These are phyloP conservation scores for Ambrosia hybrid DNA, from an alignment of 140 eudicot species.

Conservation along the genomic window DNA sequence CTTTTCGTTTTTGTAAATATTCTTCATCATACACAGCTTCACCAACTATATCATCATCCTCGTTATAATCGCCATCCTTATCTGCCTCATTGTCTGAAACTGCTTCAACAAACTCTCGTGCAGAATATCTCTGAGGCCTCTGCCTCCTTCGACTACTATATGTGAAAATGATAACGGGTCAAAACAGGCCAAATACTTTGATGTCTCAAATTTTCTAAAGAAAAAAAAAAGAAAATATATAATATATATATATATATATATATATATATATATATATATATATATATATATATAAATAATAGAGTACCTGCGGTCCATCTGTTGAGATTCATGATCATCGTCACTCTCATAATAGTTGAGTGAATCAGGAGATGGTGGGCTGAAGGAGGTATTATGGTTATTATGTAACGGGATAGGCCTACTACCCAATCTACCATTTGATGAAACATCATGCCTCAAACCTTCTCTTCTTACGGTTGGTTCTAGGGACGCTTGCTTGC, in stretches of 20 bases:
- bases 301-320: conserved; percentile 70
- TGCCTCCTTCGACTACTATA: conserved; percentile 60
- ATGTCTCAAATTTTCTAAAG: not conserved
- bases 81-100: conserved; percentile 57
- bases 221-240: not conserved
- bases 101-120: conserved; percentile 53
- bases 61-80: conserved; percentile 40
- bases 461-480: conserved; percentile 60
- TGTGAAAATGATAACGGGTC: conserved; percentile 17
- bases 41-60: conserved; percentile 85
- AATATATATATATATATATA: too few relatives aligned
- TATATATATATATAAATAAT: not conserved
- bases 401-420: conserved; percentile 31
- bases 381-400: conserved; percentile 42
- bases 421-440: conserved; percentile 62
- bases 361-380: conserved; percentile 60
- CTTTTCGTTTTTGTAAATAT: conserved; percentile 62
- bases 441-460: conserved; percentile 43
- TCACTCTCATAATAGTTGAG: conserved; percentile 49
- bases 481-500: conserved; percentile 60
- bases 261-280: too few relatives aligned
- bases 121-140: conserved; percentile 68
- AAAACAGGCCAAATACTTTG: conserved; percentile 10
- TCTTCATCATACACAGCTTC: conserved; percentile 96
- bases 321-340: conserved; percentile 46